Conservation (phyloP, 1,284 basidiomycete genomes). For the Neotropicomus parvogracilis region DNA sequence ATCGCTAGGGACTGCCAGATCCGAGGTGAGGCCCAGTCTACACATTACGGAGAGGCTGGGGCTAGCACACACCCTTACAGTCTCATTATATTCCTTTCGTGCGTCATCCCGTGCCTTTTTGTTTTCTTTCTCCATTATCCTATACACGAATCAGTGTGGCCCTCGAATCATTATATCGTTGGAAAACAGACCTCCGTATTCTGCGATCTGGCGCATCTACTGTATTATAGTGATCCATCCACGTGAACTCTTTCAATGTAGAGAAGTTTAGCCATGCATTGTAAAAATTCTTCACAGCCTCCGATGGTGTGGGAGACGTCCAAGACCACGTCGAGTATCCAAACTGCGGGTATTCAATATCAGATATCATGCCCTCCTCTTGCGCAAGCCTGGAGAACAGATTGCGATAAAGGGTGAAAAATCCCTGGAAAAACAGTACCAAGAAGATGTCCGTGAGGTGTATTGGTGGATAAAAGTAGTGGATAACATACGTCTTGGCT, state of each 20-base stretch:
- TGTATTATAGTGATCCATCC: slow-evolving; percentile 84
- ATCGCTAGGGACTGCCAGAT: slow-evolving; percentile 66
- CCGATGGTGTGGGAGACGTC: slow-evolving; percentile 42
- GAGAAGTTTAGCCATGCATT: slow-evolving; percentile 83
- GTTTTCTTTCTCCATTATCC: slow-evolving; percentile 95
- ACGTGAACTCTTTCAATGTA: slow-evolving; percentile 87
- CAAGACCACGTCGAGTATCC: slow-evolving; percentile 79
- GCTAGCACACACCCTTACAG: slow-evolving; percentile 61
- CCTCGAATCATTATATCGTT: background rate
- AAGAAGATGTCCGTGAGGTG: background rate
- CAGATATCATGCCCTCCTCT: slow-evolving; percentile 70
- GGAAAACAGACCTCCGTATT: slow-evolving; percentile 60
- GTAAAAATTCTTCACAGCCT: slow-evolving; percentile 76
- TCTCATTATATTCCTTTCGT: slow-evolving; percentile 91
- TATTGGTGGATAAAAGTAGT: background rate
- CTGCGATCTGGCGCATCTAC: slow-evolving; percentile 85
- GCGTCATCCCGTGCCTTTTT: slow-evolving; percentile 87
- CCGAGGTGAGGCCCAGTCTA: background rate
- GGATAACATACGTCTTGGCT: slow-evolving; percentile 54
- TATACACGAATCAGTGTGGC: slow-evolving; percentile 25
- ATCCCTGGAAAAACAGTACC: slow-evolving; percentile 53
- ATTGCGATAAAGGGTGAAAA: slow-evolving; percentile 88
- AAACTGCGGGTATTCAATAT: slow-evolving; percentile 74
- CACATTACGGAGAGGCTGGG: background rate
- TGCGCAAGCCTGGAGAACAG: slow-evolving; percentile 82